Evolutionary conservation across 768 basidiomycete species (phyloP), one percentile per base, ranked within the genome.

Genomic region (Boletus rex-veris): DNA sequence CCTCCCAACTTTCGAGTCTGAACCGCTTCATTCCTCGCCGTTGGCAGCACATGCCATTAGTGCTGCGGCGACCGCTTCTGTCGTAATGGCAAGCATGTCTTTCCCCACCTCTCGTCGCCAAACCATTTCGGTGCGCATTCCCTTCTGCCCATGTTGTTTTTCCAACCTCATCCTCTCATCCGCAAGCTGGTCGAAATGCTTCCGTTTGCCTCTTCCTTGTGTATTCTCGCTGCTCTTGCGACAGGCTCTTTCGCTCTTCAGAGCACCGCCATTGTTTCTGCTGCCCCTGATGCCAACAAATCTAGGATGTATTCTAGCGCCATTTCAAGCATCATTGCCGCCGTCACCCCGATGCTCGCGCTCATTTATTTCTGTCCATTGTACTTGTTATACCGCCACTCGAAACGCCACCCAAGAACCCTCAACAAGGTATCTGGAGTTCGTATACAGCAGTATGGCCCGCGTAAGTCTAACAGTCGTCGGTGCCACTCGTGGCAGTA

Each of bases 401-500:
- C 77, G 0, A 70, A 68, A 21, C 75, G 69, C 40, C 73, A 78
- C 48, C 80, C 78, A 28, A 73, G 72, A 41, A 74, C 78, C 1
- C 59, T 82, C 50, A 81, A 80, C 58, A 84, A 83, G 62, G 62
- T 70, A 11, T 76, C 77, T 40, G 77, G 80, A 3, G 64, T 76
- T 30, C 68, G 66, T 38, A 61, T 79, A 36, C 77, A 78, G 60
- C 74, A 75, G 55, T 85, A 79, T 61, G 78, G 77, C 9, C 80
- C 84, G 58, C 68, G 84, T 81, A 64, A 55, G 77, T 71, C 21
- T 11, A 37, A 31, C 31, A 26, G 42, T 19, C 40, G 33, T 57
- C 21, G 35, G 50, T 31, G 26, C 24, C 14, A n/a, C 35, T 33
- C 36, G 31, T 21, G 47, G 48, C 35, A 28, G 48, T 15, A 45